Evolutionary conservation across 164 flowering plant genomes (phyloP).

Genomic region (Stephania japonica): DNA sequence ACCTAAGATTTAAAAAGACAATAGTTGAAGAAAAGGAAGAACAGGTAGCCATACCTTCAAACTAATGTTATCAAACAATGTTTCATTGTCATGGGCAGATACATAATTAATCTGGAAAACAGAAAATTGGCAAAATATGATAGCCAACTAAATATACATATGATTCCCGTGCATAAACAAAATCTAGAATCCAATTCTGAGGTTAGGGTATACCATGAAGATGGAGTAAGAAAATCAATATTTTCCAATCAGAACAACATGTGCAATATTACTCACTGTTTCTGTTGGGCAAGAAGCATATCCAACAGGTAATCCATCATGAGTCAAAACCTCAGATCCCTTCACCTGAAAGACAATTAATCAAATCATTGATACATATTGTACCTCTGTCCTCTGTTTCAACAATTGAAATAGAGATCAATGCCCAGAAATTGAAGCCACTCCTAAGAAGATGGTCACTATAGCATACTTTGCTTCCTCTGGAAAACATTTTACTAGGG

Average conservation of each 20-base stretch:
- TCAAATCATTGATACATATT: neutral
- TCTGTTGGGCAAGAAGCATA: constrained; percentile 72
- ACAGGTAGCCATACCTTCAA: constrained; percentile 54
- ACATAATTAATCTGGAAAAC: constrained; percentile 72
- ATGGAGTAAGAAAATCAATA: neutral
- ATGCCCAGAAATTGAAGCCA: neutral
- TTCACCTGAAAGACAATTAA: constrained; percentile 50
- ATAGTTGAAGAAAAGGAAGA: neutral
- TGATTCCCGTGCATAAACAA: neutral
- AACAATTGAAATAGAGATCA: neutral
- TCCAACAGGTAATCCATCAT: constrained; percentile 69
- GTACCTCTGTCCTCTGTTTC: neutral
- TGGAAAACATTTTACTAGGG: neutral
- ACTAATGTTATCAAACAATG: constrained; percentile 79
- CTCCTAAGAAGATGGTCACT: neutral
- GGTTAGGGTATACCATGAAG: neutral
- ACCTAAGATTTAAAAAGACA: neutral
- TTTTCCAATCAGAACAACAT: neutral
- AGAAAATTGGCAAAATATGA: constrained; percentile 5
- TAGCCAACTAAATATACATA: neutral
- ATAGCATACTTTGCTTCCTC: neutral
- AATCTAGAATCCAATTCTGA: too few relatives aligned
- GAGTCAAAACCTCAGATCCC: constrained; percentile 66
- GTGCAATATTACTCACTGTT: constrained; percentile 45
- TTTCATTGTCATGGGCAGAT: constrained; percentile 98